These are phyloP conservation scores for Leishmania braziliensis DNA, from an alignment of 208 protist species.

Conservation along the genomic window DNA sequence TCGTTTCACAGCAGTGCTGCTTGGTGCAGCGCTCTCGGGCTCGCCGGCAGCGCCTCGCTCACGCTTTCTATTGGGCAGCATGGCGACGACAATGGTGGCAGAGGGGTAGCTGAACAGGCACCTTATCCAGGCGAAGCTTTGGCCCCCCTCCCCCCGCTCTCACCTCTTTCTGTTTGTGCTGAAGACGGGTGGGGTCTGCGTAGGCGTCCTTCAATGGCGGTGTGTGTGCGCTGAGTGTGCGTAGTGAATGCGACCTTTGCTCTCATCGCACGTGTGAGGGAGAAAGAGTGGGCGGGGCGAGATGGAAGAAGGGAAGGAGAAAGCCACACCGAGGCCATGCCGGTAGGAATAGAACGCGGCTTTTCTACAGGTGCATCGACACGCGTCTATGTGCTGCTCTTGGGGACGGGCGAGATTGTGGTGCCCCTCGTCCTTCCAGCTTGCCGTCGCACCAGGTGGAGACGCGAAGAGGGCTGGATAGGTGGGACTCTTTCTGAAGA, in stretches of 20 bases:
- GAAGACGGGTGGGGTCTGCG: neutral
- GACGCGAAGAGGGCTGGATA: neutral
- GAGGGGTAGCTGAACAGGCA: neutral
- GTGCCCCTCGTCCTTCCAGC: neutral
- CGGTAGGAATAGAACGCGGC: neutral
- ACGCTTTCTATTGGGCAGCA: constrained; percentile 5
- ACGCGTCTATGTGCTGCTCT: neutral
- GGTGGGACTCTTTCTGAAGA: neutral
- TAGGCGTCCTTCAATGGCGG: neutral
- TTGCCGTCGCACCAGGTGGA: neutral
- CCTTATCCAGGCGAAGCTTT: neutral
- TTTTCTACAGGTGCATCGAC: neutral
- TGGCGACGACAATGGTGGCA: neutral
- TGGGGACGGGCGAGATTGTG: neutral
- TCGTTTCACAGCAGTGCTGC: neutral
- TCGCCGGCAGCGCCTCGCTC: constrained; percentile 4
- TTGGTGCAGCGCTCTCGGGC: neutral
- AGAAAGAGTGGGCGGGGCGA: neutral
- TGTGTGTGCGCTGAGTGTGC: neutral
- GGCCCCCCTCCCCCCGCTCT: neutral
- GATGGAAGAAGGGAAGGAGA: neutral
- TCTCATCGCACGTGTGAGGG: neutral
- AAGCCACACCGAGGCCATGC: neutral
- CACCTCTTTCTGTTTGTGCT: neutral
- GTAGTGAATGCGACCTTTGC: neutral